Evolutionary conservation across 352 stramenopile species (phyloP).

Genomic region (Plasmopara viticola): DNA sequence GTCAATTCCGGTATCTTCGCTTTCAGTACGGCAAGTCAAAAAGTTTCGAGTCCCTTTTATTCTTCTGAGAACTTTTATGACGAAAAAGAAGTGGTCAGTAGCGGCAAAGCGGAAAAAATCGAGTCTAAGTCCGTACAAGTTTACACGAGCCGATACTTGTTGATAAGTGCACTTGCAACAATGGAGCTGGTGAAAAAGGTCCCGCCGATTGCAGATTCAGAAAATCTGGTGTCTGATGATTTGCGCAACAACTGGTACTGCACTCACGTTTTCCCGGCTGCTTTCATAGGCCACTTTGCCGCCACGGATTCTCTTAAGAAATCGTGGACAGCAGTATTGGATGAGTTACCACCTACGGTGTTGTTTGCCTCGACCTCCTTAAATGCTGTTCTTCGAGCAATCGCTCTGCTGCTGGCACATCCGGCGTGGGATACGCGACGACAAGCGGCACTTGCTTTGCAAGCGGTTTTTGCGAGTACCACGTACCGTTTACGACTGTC

Average conservation of each 20-base stretch:
- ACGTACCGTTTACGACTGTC: slow-evolving; percentile 44
- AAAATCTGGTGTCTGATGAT: slow-evolving; percentile 30
- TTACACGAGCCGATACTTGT: slow-evolving; percentile 56
- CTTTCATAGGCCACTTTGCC: slow-evolving; percentile 70
- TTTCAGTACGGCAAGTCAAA: slow-evolving; percentile 20
- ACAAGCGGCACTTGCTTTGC: slow-evolving; percentile 59
- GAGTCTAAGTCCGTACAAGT: slow-evolving; percentile 9
- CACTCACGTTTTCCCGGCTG: slow-evolving; percentile 57
- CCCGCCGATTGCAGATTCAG: slow-evolving; percentile 37
- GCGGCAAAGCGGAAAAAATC: slow-evolving; percentile 1
- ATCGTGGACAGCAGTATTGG: slow-evolving; percentile 54
- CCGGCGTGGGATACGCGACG: slow-evolving; percentile 70
- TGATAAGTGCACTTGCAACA: slow-evolving; percentile 64
- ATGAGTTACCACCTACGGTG: slow-evolving; percentile 60
- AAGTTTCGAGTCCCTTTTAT: slow-evolving; percentile 6
- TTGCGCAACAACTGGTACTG: slow-evolving; percentile 58
- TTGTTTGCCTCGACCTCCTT: slow-evolving; percentile 44
- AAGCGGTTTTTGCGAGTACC: slow-evolving; percentile 43
- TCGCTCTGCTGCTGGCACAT: slow-evolving; percentile 47
- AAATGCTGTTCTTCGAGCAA: slow-evolving; percentile 33
- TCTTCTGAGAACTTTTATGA: slow-evolving; percentile 13
- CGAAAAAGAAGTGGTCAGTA: slow-evolving; percentile 3
- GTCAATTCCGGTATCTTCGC: slow-evolving; percentile 71
- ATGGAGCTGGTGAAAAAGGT: slow-evolving; percentile 62
- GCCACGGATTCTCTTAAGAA: slow-evolving; percentile 35